Evolutionary conservation across 2,329 filamentous ascomycete species (phyloP).

Genomic region (Lojkania enalia): DNA sequence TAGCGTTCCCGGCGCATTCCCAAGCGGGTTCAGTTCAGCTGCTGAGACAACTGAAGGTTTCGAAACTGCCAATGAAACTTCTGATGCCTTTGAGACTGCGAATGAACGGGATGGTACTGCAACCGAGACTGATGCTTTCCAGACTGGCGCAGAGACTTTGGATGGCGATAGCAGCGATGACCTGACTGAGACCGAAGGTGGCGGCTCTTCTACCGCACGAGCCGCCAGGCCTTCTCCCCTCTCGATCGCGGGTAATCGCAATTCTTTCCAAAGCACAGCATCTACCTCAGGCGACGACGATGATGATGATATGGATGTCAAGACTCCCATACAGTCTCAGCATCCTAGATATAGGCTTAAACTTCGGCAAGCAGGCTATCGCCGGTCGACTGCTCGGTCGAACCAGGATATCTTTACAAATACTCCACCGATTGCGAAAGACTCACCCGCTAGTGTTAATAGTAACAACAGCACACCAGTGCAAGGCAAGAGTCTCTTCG

Average conservation of each 20-base stretch:
- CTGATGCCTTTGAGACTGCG: conserved; percentile 69
- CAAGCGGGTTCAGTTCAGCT: conserved; percentile 38
- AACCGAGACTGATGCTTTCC: conserved; percentile 93
- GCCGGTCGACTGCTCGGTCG: conserved; percentile 59
- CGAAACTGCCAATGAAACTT: conserved; percentile 76
- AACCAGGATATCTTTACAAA: conserved; percentile 61
- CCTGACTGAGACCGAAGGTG: conserved; percentile 81
- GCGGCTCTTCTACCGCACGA: conserved; percentile 28
- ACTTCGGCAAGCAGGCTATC: conserved; percentile 63
- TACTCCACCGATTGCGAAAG: conserved; percentile 61
- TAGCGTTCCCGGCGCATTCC: conserved; percentile 35
- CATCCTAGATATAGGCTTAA: conserved; percentile 73
- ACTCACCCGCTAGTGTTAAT: conserved; percentile 57
- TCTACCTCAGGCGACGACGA: conserved; percentile 86
- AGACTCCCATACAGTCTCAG: conserved; percentile 66
- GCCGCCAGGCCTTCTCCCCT: conserved; percentile 48
- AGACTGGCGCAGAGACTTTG: conserved; percentile 80
- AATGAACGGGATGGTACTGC: conserved; percentile 70
- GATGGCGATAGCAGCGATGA: conserved; percentile 74
- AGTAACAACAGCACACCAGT: conserved; percentile 51
- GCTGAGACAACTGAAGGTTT: conserved; percentile 61
- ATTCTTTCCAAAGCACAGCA: conserved; percentile 82
- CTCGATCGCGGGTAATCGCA: conserved; percentile 58
- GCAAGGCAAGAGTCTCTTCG: conserved; percentile 79
- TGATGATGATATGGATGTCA: conserved; percentile 63